A percentile compares a stretch with the other conserved stretches of the same genome.
Conservation (phyloP, 1,139 yeast genomes). For the Torulaspora pretoriensis region DNA sequence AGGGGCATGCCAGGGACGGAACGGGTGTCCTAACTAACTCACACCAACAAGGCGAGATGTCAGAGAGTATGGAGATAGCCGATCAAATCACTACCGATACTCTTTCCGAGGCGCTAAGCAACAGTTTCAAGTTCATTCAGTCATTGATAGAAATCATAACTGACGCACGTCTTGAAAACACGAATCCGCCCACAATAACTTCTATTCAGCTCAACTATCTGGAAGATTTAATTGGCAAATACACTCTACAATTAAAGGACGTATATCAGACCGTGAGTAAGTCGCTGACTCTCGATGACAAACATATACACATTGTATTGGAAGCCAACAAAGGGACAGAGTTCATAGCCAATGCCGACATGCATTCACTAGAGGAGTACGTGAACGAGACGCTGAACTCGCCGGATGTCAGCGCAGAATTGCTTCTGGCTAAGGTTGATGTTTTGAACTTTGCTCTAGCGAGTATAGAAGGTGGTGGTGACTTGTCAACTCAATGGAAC, state of each 20-base stretch:
- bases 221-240: conserved; percentile 18
- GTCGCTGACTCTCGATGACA: conserved; percentile 6
- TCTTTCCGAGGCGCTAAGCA: conserved; percentile 24
- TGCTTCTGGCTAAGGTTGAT: conserved; percentile 13
- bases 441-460: conserved; percentile 14
- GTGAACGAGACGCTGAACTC: neutral
- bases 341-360: conserved; percentile 11
- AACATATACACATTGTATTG: conserved; percentile 15
- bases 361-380: conserved; percentile 13
- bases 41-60: conserved; percentile 3
- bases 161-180: conserved; percentile 13
- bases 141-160: conserved; percentile 21
- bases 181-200: conserved; percentile 13
- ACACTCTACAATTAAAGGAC: conserved; percentile 21
- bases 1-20: conserved; percentile 14
- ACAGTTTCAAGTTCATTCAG: conserved; percentile 24
- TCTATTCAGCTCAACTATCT: conserved; percentile 24
- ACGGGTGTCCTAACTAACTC: conserved; percentile 15
- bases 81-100: conserved; percentile 29
- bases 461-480: conserved; percentile 5
- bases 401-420: conserved; percentile 2
- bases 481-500: conserved; percentile 22
- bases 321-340: conserved; percentile 16
- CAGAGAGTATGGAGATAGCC: conserved; percentile 27
- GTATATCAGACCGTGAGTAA: conserved; percentile 10